Conservation (phyloP, 345 rosid genomes). For the Dipteronia sinensis region DNA sequence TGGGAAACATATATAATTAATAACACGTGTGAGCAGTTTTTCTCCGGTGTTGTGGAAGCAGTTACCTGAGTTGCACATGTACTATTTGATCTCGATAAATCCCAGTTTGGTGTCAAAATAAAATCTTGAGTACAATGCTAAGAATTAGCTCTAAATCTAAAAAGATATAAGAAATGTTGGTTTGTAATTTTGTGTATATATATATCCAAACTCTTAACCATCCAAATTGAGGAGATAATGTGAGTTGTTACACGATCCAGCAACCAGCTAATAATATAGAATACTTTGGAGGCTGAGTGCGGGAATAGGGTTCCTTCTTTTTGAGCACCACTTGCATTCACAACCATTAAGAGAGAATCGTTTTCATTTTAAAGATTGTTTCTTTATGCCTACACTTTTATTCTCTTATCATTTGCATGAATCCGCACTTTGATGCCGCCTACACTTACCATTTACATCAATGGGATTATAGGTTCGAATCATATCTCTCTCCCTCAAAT, state of each 20-base stretch:
- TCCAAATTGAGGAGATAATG: background rate
- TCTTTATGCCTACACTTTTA: constrained; percentile 11
- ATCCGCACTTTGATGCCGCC: constrained; percentile 4
- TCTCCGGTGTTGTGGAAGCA: no score
- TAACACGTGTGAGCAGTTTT: no score
- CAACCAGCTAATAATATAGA: background rate
- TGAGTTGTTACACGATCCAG: background rate
- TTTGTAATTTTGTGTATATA: background rate
- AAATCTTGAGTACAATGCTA: no score
- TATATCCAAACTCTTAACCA: no score
- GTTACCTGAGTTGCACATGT: no score
- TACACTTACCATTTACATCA: background rate
- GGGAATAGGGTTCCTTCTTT: constrained; percentile 37
- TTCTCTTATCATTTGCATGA: constrained; percentile 4
- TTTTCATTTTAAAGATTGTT: constrained; percentile 20
- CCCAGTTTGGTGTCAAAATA: no score
- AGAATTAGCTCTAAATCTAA: background rate
- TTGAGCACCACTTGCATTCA: background rate
- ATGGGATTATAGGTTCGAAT: no score
- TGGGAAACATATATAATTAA: no score
- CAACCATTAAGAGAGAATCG: constrained; percentile 26
- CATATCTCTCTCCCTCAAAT: no score
- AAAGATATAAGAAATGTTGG: background rate
- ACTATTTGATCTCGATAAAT: no score
- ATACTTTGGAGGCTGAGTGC: background rate